Conservation (phyloP, 2,329 filamentous ascomycete species). For the Diaporthe ilicicola region DNA sequence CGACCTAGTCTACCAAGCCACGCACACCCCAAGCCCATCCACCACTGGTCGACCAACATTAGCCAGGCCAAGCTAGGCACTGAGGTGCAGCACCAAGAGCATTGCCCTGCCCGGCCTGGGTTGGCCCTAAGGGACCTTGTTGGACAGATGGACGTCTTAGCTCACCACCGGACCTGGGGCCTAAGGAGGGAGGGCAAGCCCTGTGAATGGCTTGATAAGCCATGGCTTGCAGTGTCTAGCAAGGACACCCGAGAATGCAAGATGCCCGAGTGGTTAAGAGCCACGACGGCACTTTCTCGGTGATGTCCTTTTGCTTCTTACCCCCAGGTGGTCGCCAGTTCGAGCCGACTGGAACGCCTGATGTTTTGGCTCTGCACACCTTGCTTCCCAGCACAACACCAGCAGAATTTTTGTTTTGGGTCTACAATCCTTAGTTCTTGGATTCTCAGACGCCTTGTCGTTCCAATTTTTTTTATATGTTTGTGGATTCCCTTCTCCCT, state of each 20-base stretch:
- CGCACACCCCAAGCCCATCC: no score
- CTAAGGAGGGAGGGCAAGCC: not conserved
- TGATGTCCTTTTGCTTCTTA: conserved; percentile 1
- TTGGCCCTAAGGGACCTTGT: not conserved
- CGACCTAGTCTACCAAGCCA: not conserved
- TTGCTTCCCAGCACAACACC: not conserved
- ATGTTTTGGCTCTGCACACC: not conserved
- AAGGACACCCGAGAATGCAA: not conserved
- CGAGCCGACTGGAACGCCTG: no score
- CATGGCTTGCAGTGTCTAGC: not conserved
- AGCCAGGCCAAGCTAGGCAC: conserved; percentile 1
- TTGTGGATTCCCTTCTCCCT: not conserved
- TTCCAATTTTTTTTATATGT: not conserved
- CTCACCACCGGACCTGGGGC: not conserved
- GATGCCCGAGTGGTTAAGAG: conserved; percentile 14
- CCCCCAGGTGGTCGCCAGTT: not conserved
- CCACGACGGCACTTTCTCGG: not conserved
- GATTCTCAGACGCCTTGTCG: no score
- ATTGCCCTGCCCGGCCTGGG: not conserved
- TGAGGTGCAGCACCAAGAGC: not conserved
- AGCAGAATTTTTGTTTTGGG: not conserved
- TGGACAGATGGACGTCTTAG: not conserved
- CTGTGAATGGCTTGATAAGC: not conserved
- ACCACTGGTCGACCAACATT: not conserved
- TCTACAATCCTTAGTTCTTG: not conserved